Percentiles rank a stretch among this genome's conserved stretches.
Evolutionary conservation across 345 rosid genomes (phyloP).

Genomic region (Capsella bursapastoris): DNA sequence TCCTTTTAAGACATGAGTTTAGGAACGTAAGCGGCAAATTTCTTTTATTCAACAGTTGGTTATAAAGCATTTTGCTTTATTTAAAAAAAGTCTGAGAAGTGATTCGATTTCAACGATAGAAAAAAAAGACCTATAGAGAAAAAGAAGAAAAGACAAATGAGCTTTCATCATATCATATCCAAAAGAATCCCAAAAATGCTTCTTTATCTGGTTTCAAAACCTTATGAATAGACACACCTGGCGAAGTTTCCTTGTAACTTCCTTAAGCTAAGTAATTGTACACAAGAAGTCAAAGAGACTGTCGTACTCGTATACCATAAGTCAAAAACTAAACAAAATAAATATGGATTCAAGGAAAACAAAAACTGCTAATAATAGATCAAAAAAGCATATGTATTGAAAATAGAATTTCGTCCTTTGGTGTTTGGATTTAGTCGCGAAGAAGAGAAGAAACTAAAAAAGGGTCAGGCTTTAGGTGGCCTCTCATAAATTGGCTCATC

Average conservation of each 20-base stretch:
- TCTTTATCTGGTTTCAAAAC: slow-evolving; percentile 14
- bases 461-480: slow-evolving; percentile 54
- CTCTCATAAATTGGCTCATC: slow-evolving; percentile 17
- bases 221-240: slow-evolving; percentile 4
- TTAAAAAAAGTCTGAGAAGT: slow-evolving; percentile 26
- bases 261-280: slow-evolving; percentile 12
- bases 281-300: slow-evolving; percentile 36
- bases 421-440: slow-evolving; percentile 49
- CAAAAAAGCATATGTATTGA: slow-evolving; percentile 41
- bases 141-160: slow-evolving; percentile 7
- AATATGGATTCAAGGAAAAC: background rate
- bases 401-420: slow-evolving; percentile 52
- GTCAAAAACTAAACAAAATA: slow-evolving; percentile 1
- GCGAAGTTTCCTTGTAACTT: slow-evolving; percentile 29
- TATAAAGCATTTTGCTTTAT: background rate
- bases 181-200: slow-evolving; percentile 37
- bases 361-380: slow-evolving; percentile 42
- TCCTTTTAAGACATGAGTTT: background rate
- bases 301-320: background rate
- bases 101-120: background rate
- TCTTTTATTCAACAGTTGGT: slow-evolving; percentile 24
- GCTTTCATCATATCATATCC: slow-evolving; percentile 40
- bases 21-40: background rate
- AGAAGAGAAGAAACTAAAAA: slow-evolving; percentile 16
- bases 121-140: background rate